Evolutionary conservation across 495 filamentous ascomycete species (phyloP), one percentile per base, ranked within the genome.

Genomic region (Sphaerosporella brunnea): DNA sequence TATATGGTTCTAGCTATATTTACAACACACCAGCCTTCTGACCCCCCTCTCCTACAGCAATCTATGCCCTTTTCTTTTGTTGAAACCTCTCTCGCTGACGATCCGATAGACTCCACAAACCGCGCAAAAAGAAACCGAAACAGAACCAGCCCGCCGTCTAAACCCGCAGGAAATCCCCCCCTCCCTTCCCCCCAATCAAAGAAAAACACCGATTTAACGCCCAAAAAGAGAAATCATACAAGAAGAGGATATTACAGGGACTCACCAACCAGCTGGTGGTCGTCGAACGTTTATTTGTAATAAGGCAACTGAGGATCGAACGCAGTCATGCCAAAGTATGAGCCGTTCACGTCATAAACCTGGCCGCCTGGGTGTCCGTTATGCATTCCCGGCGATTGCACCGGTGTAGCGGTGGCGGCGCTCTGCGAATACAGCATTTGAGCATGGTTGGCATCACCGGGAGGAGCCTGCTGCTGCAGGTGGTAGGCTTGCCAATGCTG

Each of bases 301-400:
- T 59, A 59, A 24, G 56, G 56, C 19, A 59, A 51, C 25, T 59
- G 56, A 2, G 56, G 56, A 53, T 59, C 56, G 34, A 51, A 59
- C 38, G 51, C 45, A 21, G 55, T 54, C 56, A 59, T 58, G 18
- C 9, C 35, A 23, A 53, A 59, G 39, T 59, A 59, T 45, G 58
- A 54, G 55, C 56, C 51, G 38, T 57, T 59, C 5, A 59, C 51
- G 9, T 59, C 56, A 34, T 59, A 59, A 34, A 59, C 49, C 4
- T 45, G 54, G n/a, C n/a, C n/a, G n/a, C 13, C 26, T n/a, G 25
- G 28, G 8, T 46, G 43, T 15, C 43, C 28, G 13, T 11, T 36
- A 16, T 46, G 43, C 26, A 46, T 32, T 8, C 28, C 21, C n/a
- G 8, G 9, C 26, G 20, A 23, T 10, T 36, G 32, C 38, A 10